Evolutionary conservation across 129 eudicot species (phyloP), one percentile per base, ranked within the genome.

Genomic region (Pittosporum tobira): DNA sequence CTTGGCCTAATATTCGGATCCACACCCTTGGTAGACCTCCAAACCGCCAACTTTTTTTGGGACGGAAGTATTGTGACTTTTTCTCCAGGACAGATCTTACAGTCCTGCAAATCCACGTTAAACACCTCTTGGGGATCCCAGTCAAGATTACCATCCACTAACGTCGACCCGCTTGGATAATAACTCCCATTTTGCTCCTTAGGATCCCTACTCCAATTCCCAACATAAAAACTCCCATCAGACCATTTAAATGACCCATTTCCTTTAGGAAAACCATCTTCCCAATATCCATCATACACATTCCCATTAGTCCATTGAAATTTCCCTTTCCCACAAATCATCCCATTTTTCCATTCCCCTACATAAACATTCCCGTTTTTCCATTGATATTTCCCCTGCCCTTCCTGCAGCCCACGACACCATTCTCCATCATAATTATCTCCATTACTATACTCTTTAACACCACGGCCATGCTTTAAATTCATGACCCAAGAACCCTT

Each of bases 401-500:
- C 99, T 57, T 87, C 90, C 62, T 91, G 99, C 25, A 73, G 50
- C 14, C 95, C 95, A 36, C 81, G 59, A 57, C 81, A 60, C 99
- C 99, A 91, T 48, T 84, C 87, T 1, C 99, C 99, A n/a, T 91
- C 94, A 18, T 87, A 93, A 1, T 4, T 19, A 75, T 93, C 99
- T 3, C 94, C 96, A 69, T 79, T 93, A 0, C 73, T 57, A 30
- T 83, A 87, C 48, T 61, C 79, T 62, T 81, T 81, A 22, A 71
- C 60, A 3, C 99, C 99, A 23, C 56, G 57, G 0, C 96, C 96
- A 42, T 93, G 96, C 52, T 84, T 93, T 62, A 84, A 47, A 60
- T 93, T 83, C 91, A 78, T 84, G 45, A 80, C 59, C 99, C 99
- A 93, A 19, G 68, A 58, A 5, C 99, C 99, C 48, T 44, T 76